Evolutionary conservation across 2,329 filamentous ascomycete species (phyloP).

Genomic region (Tolypocladium ophioglossoides): DNA sequence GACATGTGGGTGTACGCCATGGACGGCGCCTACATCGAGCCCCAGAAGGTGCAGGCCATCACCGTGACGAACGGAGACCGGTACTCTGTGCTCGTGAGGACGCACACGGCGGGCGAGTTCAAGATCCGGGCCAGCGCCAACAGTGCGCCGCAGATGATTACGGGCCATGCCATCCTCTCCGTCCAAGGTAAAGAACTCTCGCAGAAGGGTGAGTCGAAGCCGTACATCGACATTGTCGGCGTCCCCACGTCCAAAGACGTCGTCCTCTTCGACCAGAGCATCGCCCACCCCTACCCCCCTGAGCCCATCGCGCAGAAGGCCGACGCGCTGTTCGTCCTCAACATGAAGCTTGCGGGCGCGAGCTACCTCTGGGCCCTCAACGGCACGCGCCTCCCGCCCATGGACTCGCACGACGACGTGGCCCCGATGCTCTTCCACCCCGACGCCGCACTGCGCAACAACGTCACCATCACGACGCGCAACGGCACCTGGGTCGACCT

Average conservation of each 20-base stretch:
- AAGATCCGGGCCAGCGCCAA: constrained; percentile 41
- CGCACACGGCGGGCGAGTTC: constrained; percentile 42
- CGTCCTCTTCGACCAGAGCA: constrained; percentile 30
- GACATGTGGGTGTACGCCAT: constrained; percentile 43
- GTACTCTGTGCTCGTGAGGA: constrained; percentile 38
- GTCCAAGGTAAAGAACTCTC: too few relatives aligned
- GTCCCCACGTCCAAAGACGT: constrained; percentile 26
- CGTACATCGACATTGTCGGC: constrained; percentile 41
- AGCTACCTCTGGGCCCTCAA: constrained; percentile 45
- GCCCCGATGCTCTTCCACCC: too few relatives aligned
- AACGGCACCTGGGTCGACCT: constrained; percentile 44
- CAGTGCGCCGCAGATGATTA: constrained; percentile 41
- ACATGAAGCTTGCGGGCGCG: constrained; percentile 27
- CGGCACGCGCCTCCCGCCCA: constrained; percentile 29
- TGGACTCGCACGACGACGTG: too few relatives aligned
- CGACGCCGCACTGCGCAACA: too few relatives aligned
- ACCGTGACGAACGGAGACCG: constrained; percentile 38
- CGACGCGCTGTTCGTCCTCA: constrained; percentile 34
- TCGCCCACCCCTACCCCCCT: constrained; percentile 36
- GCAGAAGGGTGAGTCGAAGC: constrained; percentile 21
- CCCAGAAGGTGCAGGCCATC: constrained; percentile 36
- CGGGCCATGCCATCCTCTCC: constrained; percentile 38
- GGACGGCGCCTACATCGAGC: constrained; percentile 43
- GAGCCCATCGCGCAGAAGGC: constrained; percentile 28
- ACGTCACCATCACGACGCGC: constrained; percentile 36